Conservation (phyloP, 179 eudicot genomes). For the Silene vulgaris region DNA sequence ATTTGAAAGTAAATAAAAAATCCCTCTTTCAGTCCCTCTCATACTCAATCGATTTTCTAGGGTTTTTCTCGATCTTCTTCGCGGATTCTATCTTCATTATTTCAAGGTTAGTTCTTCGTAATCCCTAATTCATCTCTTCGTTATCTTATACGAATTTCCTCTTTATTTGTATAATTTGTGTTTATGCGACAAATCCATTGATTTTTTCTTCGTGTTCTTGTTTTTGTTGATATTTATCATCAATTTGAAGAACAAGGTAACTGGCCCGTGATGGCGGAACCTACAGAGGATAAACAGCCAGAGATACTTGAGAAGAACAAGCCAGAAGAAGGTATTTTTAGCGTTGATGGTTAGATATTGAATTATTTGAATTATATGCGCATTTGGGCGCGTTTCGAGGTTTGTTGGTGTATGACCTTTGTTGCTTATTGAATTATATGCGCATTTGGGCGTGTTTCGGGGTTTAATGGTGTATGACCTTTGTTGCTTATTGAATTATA, state of each 20-base stretch:
- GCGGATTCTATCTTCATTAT: background rate
- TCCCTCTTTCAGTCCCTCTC: background rate
- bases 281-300: too few species aligned
- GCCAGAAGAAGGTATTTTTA: too few species aligned
- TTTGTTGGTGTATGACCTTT: too few species aligned
- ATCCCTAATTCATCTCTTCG: background rate
- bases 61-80: slow-evolving; percentile 23
- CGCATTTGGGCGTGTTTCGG: background rate
- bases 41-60: slow-evolving; percentile 11
- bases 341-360: too few species aligned
- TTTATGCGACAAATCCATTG: background rate
- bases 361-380: background rate
- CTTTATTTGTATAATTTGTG: background rate
- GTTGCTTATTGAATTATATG: background rate
- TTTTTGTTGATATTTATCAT: too few species aligned
- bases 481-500: slow-evolving; percentile 7
- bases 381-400: too few species aligned
- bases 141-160: background rate
- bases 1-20: background rate
- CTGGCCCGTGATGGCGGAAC: too few species aligned
- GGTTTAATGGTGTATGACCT: background rate
- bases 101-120: background rate
- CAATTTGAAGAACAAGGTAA: too few species aligned
- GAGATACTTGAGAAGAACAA: too few species aligned
- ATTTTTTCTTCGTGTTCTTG: background rate